A percentile compares a stretch with the other conserved stretches of the same genome.
Conservation (phyloP, 2,329 filamentous ascomycete species). For the Colletotrichum sp. region DNA sequence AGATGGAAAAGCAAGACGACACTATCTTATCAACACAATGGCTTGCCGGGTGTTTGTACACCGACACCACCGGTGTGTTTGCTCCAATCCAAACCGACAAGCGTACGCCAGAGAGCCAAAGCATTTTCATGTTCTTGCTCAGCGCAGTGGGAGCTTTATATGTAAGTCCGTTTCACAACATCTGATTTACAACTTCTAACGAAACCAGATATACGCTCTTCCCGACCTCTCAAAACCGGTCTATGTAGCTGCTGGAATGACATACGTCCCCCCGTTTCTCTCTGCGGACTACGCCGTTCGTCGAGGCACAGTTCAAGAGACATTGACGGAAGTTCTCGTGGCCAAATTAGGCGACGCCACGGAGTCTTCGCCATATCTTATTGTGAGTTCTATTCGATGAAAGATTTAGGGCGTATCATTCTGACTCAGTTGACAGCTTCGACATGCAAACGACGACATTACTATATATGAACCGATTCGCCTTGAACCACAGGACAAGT, state of each 20-base stretch:
- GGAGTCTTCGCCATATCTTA: conserved; percentile 76
- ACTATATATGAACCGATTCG: conserved; percentile 86
- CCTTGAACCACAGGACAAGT: conserved; percentile 38
- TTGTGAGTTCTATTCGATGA: conserved; percentile 59
- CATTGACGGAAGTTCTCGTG: conserved; percentile 79
- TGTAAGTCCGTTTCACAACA: conserved; percentile 53
- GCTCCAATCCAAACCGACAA: conserved; percentile 43
- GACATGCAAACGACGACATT: conserved; percentile 81
- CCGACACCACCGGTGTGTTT: conserved; percentile 66
- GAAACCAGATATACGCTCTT: conserved; percentile 72
- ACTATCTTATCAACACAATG: conserved; percentile 70
- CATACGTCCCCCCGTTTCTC: conserved; percentile 78
- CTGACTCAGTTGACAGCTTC: conserved; percentile 57
- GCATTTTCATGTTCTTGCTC: conserved; percentile 77
- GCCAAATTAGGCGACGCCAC: conserved; percentile 83
- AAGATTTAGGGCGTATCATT: not conserved
- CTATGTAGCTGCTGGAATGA: conserved; percentile 77
- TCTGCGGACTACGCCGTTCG: conserved; percentile 73
- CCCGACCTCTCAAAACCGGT: conserved; percentile 74
- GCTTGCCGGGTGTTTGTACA: conserved; percentile 83
- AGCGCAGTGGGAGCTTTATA: conserved; percentile 76
- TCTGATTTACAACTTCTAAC: not conserved
- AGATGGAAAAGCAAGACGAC: conserved; percentile 70
- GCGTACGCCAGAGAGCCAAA: conserved; percentile 44
- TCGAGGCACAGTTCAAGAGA: conserved; percentile 74